Evolutionary conservation across 768 basidiomycete species (phyloP).

Genomic region (Mycena haematopus): DNA sequence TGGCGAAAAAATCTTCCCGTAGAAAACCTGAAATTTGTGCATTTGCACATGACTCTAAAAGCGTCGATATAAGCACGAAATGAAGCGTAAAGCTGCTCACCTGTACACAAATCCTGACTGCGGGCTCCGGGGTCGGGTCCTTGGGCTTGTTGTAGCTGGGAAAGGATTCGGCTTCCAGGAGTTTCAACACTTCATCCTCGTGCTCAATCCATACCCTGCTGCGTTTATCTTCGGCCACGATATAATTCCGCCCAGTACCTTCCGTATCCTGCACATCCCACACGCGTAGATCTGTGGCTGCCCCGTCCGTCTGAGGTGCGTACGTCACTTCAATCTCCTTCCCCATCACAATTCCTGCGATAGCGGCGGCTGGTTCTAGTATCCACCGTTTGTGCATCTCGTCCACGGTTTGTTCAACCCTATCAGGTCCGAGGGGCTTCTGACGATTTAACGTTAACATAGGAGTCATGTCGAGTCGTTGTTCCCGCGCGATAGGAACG

Average conservation of each 20-base stretch:
- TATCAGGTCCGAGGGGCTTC: background rate
- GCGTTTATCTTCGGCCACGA: background rate
- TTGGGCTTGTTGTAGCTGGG: background rate
- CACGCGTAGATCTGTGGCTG: background rate
- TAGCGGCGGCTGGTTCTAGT: background rate
- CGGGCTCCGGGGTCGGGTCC: background rate
- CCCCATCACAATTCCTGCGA: background rate
- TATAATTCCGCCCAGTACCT: background rate
- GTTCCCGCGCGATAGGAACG: too few species aligned
- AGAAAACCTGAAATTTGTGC: background rate
- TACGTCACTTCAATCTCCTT: background rate
- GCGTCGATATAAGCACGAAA: background rate
- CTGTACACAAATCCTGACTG: background rate
- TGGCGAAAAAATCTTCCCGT: background rate
- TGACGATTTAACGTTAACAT: background rate
- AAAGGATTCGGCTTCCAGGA: too few species aligned
- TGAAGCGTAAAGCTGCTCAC: background rate
- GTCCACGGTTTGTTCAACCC: background rate
- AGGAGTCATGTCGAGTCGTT: background rate
- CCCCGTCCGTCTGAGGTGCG: background rate
- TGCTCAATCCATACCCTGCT: background rate
- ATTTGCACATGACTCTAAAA: background rate
- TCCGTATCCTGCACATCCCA: background rate
- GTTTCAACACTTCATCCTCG: background rate
- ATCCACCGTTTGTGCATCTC: background rate